Evolutionary conservation across 164 flowering plant genomes (phyloP).

Genomic region (Brasenia schreberi): DNA sequence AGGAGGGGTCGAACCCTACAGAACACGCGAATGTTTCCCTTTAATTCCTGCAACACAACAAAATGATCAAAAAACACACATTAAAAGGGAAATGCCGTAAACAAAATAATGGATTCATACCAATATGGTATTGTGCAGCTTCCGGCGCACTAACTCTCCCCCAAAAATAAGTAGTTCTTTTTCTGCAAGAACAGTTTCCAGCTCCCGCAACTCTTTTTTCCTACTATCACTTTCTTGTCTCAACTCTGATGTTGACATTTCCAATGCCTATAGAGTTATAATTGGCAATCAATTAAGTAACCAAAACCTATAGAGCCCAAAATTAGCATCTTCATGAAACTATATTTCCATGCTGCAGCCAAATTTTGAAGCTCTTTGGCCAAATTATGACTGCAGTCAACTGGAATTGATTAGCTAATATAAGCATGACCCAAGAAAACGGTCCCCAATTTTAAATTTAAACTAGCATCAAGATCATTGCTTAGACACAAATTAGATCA

Average conservation of each 20-base stretch:
- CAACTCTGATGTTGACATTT: conserved; percentile 39
- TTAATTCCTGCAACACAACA: conserved; percentile 59
- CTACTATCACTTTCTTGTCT: conserved; percentile 50
- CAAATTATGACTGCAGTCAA: too few species aligned
- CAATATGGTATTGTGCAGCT: conserved; percentile 83
- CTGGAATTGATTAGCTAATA: too few species aligned
- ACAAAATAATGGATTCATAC: conserved; percentile 17
- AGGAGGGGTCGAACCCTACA: conserved; percentile 88
- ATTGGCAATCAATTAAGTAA: background rate
- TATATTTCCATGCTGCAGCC: too few species aligned
- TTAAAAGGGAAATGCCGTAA: background rate
- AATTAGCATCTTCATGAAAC: too few species aligned
- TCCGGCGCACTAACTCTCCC: conserved; percentile 79
- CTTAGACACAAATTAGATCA: too few species aligned
- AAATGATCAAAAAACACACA: conserved; percentile 1
- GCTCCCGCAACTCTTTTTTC: conserved; percentile 32
- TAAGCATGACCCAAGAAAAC: too few species aligned
- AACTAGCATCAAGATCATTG: too few species aligned
- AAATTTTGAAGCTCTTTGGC: too few species aligned
- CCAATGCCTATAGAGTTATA: conserved; percentile 32
- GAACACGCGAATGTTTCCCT: conserved; percentile 95
- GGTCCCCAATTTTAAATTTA: too few species aligned
- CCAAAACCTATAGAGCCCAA: too few species aligned
- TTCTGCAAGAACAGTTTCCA: conserved; percentile 46
- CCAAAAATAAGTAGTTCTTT: conserved; percentile 67